phyloP scores from a whole-genome alignment of 169 alveolate species.

The Cystoisospora suis region DNA sequence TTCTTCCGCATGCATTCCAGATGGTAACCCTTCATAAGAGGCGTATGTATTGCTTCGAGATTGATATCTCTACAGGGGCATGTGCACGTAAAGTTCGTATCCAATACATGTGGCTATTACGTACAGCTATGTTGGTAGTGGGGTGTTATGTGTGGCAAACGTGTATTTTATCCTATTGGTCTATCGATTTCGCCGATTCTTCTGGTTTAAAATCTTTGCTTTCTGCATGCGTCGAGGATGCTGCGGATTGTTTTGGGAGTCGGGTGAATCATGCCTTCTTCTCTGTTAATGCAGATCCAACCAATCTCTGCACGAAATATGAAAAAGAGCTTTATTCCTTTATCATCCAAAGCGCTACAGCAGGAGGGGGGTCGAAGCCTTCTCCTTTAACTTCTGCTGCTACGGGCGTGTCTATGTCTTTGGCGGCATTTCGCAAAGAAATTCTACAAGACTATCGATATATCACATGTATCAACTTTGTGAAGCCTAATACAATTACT shows the following conservation, averaged over 20 bases:
- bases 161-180: slow-evolving; percentile 47
- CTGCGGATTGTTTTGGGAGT: slow-evolving; percentile 58
- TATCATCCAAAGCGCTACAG: not conserved
- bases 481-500: slow-evolving; percentile 46
- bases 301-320: slow-evolving; percentile 50
- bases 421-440: not conserved
- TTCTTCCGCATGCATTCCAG: slow-evolving; percentile 62
- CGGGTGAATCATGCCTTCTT: slow-evolving; percentile 42
- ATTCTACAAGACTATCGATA: slow-evolving; percentile 27
- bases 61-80: slow-evolving; percentile 57
- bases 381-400: no score
- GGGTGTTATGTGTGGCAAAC: slow-evolving; percentile 63
- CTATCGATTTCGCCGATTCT: slow-evolving; percentile 47
- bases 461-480: slow-evolving; percentile 46
- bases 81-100: slow-evolving; percentile 63
- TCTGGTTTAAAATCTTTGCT: slow-evolving; percentile 40
- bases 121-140: slow-evolving; percentile 56
- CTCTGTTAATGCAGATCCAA: slow-evolving; percentile 53
- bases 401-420: not conserved
- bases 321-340: not conserved
- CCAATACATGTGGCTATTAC: slow-evolving; percentile 61
- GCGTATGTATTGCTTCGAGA: slow-evolving; percentile 64
- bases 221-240: slow-evolving; percentile 47
- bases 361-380: not conserved
- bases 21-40: slow-evolving; percentile 59